These are phyloP conservation scores for Malus asiatica DNA, from an alignment of 306 rosid species.

Conservation along the genomic window DNA sequence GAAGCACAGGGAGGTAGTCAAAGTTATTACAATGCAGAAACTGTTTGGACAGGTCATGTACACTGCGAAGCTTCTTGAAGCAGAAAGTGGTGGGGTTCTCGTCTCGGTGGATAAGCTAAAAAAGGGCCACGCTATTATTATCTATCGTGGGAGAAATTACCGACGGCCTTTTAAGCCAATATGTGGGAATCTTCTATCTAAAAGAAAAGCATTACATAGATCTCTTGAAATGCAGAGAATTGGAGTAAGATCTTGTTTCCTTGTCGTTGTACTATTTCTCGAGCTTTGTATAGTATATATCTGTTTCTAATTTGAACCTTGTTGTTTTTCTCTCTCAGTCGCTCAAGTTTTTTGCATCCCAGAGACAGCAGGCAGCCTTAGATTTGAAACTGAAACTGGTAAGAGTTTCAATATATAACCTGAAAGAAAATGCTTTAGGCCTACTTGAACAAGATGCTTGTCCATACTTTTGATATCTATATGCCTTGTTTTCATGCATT, in stretches of 20 bases:
- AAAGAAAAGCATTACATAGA: constrained; percentile 63
- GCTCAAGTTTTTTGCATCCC: constrained; percentile 56
- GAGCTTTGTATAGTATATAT: neutral
- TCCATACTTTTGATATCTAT: neutral
- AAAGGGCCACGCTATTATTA: constrained; percentile 68
- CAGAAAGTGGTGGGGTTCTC: constrained; percentile 76
- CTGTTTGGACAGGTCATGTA: constrained; percentile 36
- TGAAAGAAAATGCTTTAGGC: neutral
- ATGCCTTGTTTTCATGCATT: neutral
- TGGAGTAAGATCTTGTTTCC: constrained; percentile 50
- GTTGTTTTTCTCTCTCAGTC: constrained; percentile 48
- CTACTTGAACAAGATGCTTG: constrained; percentile 6
- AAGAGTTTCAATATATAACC: constrained; percentile 6
- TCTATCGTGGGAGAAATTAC: constrained; percentile 85
- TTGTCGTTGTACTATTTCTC: constrained; percentile 5
- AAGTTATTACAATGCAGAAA: constrained; percentile 80
- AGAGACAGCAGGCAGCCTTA: constrained; percentile 40
- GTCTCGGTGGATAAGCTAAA: constrained; percentile 70
- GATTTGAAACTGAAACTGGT: constrained; percentile 67
- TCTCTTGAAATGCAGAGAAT: constrained; percentile 79
- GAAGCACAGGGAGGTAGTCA: constrained; percentile 88
- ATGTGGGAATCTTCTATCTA: constrained; percentile 51
- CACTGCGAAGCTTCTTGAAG: constrained; percentile 62
- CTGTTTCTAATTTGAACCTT: neutral
- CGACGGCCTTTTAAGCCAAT: constrained; percentile 33